Conservation (phyloP, 352 stramenopile genomes). For the Phytopythium chamaehyphon region DNA sequence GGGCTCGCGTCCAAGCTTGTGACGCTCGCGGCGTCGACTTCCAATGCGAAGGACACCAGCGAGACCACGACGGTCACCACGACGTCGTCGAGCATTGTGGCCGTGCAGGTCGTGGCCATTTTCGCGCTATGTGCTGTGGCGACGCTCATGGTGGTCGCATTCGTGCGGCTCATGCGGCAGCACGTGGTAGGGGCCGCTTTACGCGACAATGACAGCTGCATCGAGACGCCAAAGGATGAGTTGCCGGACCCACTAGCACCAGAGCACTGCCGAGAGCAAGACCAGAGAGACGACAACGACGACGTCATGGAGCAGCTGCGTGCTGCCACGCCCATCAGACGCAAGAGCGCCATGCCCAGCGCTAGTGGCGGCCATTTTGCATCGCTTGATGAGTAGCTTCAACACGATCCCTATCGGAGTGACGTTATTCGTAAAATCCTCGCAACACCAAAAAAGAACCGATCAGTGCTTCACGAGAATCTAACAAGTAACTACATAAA, state of each 20-base stretch:
- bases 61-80: background rate
- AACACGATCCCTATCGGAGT: too few relatives aligned
- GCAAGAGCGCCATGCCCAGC: conserved; percentile 6
- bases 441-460: too few relatives aligned
- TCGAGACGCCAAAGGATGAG: conserved; percentile 5
- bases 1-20: conserved; percentile 4
- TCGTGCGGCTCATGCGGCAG: conserved; percentile 13
- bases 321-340: conserved; percentile 1
- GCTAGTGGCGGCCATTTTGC: background rate
- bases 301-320: conserved; percentile 6
- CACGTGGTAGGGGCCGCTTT: background rate
- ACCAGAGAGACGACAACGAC: background rate
- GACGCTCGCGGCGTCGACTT: background rate
- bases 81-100: conserved; percentile 47
- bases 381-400: conserved; percentile 1
- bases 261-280: background rate
- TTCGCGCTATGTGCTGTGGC: conserved; percentile 5
- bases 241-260: background rate
- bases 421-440: too few relatives aligned
- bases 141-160: conserved; percentile 23
- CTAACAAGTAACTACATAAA: too few relatives aligned
- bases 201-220: background rate
- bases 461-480: too few relatives aligned
- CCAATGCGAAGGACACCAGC: background rate
- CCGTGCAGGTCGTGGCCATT: conserved; percentile 13